Conservation (phyloP, 139 green algal species). For the Coccomyxa sp. region DNA sequence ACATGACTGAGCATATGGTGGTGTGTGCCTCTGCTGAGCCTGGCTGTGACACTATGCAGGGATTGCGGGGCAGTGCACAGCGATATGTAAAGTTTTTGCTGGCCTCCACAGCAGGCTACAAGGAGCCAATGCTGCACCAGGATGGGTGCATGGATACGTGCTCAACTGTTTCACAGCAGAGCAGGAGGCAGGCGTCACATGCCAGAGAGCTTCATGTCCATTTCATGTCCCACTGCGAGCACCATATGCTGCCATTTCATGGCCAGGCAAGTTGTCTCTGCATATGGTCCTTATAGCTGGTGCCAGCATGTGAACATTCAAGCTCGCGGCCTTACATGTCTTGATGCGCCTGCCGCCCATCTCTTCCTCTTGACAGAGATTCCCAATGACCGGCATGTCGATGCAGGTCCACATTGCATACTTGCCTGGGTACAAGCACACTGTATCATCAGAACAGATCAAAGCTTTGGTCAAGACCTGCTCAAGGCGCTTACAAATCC, state of each 20-base stretch:
- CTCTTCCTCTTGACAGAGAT: no score
- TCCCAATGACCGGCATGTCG: no score
- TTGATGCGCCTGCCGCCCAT: no score
- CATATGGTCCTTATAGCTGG: no score
- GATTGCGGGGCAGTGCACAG: slow-evolving; percentile 29
- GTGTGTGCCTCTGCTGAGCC: not conserved
- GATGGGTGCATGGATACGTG: no score
- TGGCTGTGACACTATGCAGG: no score
- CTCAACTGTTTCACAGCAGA: not conserved
- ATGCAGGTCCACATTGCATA: slow-evolving; percentile 53
- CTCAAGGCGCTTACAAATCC: slow-evolving; percentile 66
- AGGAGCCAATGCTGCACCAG: not conserved
- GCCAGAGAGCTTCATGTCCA: slow-evolving; percentile 12
- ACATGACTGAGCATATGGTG: no score
- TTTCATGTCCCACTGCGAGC: slow-evolving; percentile 78
- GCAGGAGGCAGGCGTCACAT: no score
- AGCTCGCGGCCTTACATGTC: no score
- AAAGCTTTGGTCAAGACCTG: slow-evolving; percentile 46
- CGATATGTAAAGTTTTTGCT: slow-evolving; percentile 57
- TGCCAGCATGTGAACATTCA: no score
- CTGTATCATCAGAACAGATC: slow-evolving; percentile 13
- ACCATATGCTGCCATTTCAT: slow-evolving; percentile 98
- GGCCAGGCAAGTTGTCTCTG: no score
- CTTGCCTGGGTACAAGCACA: slow-evolving; percentile 1
- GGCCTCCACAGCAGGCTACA: slow-evolving; percentile 61